These are phyloP conservation scores for Zygoascus sp. DNA, from an alignment of 1,139 yeast species.

Conservation along the genomic window DNA sequence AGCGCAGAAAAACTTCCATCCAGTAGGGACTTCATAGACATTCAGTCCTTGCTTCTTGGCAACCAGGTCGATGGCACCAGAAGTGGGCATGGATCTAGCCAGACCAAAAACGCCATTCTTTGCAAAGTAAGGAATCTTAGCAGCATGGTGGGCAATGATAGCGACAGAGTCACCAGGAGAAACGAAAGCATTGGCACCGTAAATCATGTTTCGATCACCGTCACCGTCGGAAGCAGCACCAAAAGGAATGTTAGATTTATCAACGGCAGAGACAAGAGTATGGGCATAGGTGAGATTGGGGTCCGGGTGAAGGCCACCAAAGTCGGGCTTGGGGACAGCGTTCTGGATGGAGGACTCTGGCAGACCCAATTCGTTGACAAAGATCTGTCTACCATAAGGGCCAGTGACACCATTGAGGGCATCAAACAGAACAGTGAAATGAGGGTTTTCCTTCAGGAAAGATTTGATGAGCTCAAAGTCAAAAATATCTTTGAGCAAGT, in stretches of 20 bases:
- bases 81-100: conserved; percentile 98
- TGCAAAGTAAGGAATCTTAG: conserved; percentile 82
- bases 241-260: conserved; percentile 71
- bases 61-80: conserved; percentile 89
- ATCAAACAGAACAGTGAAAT: conserved; percentile 77
- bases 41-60: conserved; percentile 72
- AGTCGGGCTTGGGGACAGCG: conserved; percentile 74
- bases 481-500: conserved; percentile 76
- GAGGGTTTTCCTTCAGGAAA: conserved; percentile 55
- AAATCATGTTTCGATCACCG: conserved; percentile 98
- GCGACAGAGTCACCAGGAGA: conserved; percentile 99
- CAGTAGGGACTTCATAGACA: conserved; percentile 95
- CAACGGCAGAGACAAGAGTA: conserved; percentile 81
- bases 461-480: conserved; percentile 78
- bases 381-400: conserved; percentile 85
- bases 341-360: conserved; percentile 71
- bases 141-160: conserved; percentile 90
- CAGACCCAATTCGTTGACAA: conserved; percentile 79
- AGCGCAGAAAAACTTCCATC: conserved; percentile 98
- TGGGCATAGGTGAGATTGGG: conserved; percentile 95
- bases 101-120: conserved; percentile 84
- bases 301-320: conserved; percentile 97
- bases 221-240: conserved; percentile 99
- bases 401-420: conserved; percentile 96
- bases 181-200: conserved; percentile 92